A percentile compares a stretch with the other conserved stretches of the same genome.
phyloP scores from a whole-genome alignment of 768 basidiomycete genomes.

The Rhizopogon roseolus region DNA sequence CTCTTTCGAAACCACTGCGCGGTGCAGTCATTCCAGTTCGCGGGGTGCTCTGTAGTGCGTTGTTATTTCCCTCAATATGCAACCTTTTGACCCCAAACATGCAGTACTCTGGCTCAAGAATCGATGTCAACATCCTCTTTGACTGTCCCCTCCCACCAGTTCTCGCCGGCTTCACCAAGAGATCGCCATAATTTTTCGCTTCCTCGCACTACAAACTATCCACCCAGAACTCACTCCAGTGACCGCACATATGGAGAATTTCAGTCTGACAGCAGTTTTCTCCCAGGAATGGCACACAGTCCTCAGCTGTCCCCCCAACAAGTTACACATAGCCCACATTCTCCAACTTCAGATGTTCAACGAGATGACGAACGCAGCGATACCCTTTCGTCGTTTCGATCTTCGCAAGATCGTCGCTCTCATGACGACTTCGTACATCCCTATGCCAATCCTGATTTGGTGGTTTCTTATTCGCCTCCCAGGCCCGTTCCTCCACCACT shows the following conservation, averaged over 20 bases:
- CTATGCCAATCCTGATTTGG: conserved; percentile 77
- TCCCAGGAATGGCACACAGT: conserved; percentile 5
- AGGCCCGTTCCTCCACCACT: conserved; percentile 23
- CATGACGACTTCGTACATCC: conserved; percentile 51
- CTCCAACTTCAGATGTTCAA: conserved; percentile 10
- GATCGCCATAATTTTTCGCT: conserved; percentile 41
- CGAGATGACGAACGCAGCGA: conserved; percentile 7
- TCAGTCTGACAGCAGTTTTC: conserved; percentile 3
- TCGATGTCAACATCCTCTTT: conserved; percentile 55
- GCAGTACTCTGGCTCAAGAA: conserved; percentile 57
- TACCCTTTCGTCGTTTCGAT: conserved; percentile 18
- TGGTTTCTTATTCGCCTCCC: conserved; percentile 31
- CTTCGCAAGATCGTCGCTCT: conserved; percentile 30
- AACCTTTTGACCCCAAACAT: background rate
- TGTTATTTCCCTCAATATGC: conserved; percentile 1
- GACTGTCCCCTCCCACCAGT: conserved; percentile 25
- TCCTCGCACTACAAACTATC: conserved; percentile 21
- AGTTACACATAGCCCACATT: conserved; percentile 1
- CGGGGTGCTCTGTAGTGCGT: conserved; percentile 60
- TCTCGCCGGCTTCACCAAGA: conserved; percentile 9
- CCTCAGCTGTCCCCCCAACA: background rate
- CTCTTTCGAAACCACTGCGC: conserved; percentile 53
- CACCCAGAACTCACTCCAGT: background rate
- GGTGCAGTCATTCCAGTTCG: conserved; percentile 42
- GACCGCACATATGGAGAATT: conserved; percentile 5